These are phyloP conservation scores for Parathielavia hyrcaniae DNA, from an alignment of 495 filamentous ascomycete species.

Conservation along the genomic window DNA sequence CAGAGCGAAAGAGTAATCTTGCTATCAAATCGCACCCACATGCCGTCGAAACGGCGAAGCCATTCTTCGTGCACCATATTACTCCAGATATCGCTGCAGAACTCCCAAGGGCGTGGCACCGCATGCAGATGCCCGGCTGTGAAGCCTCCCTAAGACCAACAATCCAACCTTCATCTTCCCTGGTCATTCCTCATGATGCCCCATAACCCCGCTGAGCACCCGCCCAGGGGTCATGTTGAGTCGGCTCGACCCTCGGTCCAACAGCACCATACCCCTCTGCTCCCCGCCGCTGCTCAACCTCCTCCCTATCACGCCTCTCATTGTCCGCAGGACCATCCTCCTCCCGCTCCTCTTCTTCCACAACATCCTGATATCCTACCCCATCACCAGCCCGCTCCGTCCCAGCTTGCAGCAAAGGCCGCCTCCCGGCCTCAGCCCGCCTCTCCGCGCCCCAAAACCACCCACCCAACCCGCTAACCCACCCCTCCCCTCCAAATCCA, in stretches of 20 bases:
- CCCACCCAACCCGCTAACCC: background rate
- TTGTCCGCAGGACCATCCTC: constrained; percentile 30
- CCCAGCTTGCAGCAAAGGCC: constrained; percentile 4
- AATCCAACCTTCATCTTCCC: background rate
- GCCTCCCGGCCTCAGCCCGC: background rate
- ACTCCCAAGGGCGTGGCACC: no score
- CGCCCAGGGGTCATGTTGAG: constrained; percentile 3
- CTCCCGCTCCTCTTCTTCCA: constrained; percentile 40
- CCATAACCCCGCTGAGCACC: constrained; percentile 3
- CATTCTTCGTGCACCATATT: no score
- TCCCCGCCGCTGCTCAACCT: constrained; percentile 36
- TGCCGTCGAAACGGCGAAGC: no score
- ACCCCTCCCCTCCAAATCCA: background rate
- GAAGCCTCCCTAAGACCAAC: background rate
- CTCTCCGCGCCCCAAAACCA: background rate
- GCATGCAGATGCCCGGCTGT: no score
- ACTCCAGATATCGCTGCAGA: no score
- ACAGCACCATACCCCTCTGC: constrained; percentile 29
- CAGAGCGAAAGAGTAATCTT: no score
- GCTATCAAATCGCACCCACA: no score
- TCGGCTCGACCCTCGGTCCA: constrained; percentile 11
- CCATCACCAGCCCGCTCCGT: background rate
- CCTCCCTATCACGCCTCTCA: constrained; percentile 38
- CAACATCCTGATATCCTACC: constrained; percentile 18
- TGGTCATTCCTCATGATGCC: background rate